A percentile compares a stretch with the other conserved stretches of the same genome.
These are phyloP conservation scores for Cyberlindnera subsufficiens DNA, from an alignment of 805 yeast species.

Conservation along the genomic window DNA sequence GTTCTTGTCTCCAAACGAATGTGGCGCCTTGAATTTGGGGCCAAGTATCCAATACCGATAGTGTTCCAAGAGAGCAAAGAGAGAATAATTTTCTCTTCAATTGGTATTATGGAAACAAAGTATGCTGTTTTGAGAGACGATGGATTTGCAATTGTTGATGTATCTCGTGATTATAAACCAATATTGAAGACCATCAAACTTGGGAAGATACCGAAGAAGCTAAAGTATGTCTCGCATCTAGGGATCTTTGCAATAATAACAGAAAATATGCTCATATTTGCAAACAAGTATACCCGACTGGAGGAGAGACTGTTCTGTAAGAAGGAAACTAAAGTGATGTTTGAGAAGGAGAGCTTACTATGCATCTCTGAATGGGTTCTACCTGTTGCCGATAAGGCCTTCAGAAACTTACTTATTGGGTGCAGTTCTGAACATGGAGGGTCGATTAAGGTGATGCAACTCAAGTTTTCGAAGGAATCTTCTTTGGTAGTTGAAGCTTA, in stretches of 20 bases:
- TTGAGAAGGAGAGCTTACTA: slow-evolving; percentile 24
- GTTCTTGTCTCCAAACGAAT: slow-evolving; percentile 14
- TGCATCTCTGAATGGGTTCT: slow-evolving; percentile 31
- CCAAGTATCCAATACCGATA: slow-evolving; percentile 12
- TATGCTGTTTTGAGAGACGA: slow-evolving; percentile 28
- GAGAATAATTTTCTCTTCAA: slow-evolving; percentile 8
- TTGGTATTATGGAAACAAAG: slow-evolving; percentile 4
- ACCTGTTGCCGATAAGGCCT: slow-evolving; percentile 14
- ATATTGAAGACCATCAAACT: slow-evolving; percentile 21
- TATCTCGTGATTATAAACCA: slow-evolving; percentile 12
- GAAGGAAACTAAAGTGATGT: slow-evolving; percentile 4
- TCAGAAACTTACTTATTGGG: slow-evolving; percentile 28
- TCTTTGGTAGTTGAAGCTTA: slow-evolving; percentile 7
- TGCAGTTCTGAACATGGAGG: slow-evolving; percentile 22
- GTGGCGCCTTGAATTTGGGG: slow-evolving; percentile 13
- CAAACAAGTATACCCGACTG: slow-evolving; percentile 11
- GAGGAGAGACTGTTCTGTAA: slow-evolving; percentile 6
- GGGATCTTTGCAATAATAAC: slow-evolving; percentile 17
- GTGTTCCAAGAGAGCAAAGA: slow-evolving; percentile 17
- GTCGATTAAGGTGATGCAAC: slow-evolving; percentile 17
- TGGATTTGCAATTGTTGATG: slow-evolving; percentile 24
- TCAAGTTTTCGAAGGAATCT: slow-evolving; percentile 4
- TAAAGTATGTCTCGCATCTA: slow-evolving; percentile 22
- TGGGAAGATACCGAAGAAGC: slow-evolving; percentile 22
- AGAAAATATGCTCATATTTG: slow-evolving; percentile 15